These are phyloP conservation scores for Penicillium sclerotigenum DNA, from an alignment of 2,329 filamentous ascomycete species.

Conservation along the genomic window DNA sequence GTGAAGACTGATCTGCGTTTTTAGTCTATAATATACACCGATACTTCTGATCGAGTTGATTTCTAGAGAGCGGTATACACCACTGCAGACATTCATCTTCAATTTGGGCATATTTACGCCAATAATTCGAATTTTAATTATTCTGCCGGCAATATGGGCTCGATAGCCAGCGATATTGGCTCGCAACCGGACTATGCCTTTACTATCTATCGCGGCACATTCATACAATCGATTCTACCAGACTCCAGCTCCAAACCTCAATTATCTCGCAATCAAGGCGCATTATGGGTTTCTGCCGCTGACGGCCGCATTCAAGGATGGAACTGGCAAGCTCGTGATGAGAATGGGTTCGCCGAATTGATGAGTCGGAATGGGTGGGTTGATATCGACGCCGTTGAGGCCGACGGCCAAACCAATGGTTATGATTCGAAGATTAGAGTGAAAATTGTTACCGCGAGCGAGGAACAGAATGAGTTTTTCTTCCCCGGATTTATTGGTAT, in stretches of 20 bases:
- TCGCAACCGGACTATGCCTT: conserved; percentile 15
- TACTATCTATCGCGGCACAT: conserved; percentile 59
- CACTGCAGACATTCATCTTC: not conserved
- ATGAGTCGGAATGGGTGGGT: conserved; percentile 35
- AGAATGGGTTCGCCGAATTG: conserved; percentile 25
- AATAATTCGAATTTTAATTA: not conserved
- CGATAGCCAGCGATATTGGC: not conserved
- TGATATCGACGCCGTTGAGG: conserved; percentile 15
- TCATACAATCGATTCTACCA: conserved; percentile 53
- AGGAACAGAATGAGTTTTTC: conserved; percentile 44
- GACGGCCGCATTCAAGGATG: conserved; percentile 36
- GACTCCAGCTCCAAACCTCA: conserved; percentile 43
- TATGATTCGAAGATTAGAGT: conserved; percentile 22
- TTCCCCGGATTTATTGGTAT: conserved; percentile 50
- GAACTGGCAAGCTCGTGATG: conserved; percentile 33
- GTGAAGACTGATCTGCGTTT: not conserved
- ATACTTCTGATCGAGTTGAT: not conserved
- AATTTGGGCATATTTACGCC: not conserved
- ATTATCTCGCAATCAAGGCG: conserved; percentile 52
- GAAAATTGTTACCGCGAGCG: conserved; percentile 38
- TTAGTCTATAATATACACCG: not conserved
- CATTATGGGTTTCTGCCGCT: conserved; percentile 34
- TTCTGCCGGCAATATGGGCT: conserved; percentile 1
- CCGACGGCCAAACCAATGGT: conserved; percentile 4
- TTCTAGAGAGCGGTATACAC: not conserved